Conservation (phyloP, 495 filamentous ascomycete species). For the Cenococcum geophilum region DNA sequence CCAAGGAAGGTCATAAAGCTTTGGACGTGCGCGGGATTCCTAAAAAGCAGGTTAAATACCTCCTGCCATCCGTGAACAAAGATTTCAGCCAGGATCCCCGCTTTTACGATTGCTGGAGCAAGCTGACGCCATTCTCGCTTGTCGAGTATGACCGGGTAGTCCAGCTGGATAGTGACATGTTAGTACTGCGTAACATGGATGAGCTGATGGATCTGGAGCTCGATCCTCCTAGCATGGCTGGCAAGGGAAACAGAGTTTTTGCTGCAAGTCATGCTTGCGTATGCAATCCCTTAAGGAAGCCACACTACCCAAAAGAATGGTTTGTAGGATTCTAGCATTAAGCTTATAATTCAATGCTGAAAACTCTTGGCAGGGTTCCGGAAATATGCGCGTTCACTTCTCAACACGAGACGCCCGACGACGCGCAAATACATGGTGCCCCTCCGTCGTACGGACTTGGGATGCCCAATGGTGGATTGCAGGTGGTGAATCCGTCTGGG, state of each 20-base stretch:
- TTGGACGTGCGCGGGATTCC: constrained; percentile 59
- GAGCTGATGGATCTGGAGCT: constrained; percentile 73
- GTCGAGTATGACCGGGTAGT: constrained; percentile 66
- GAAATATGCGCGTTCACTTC: constrained; percentile 68
- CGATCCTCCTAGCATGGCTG: constrained; percentile 48
- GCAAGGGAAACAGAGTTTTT: constrained; percentile 56
- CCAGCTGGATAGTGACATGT: constrained; percentile 80
- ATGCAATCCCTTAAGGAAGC: constrained; percentile 69
- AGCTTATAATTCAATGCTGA: background rate
- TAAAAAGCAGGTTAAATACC: constrained; percentile 54
- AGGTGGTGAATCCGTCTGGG: constrained; percentile 60
- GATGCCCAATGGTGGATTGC: constrained; percentile 68
- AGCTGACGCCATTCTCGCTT: constrained; percentile 69
- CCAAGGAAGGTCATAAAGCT: constrained; percentile 53
- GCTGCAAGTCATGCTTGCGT: constrained; percentile 72
- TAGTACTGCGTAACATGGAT: constrained; percentile 73
- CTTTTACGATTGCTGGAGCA: constrained; percentile 81
- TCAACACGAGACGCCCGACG: constrained; percentile 54
- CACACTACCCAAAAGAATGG: constrained; percentile 73
- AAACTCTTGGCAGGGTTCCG: constrained; percentile 47
- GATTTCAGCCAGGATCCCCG: constrained; percentile 60
- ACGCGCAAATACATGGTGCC: constrained; percentile 53
- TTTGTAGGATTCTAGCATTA: constrained; percentile 33
- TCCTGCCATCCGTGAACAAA: constrained; percentile 53
- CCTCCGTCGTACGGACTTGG: constrained; percentile 50